Percentiles rank a stretch among this genome's conserved stretches.
phyloP scores from a whole-genome alignment of 2,329 filamentous ascomycete species.

The Colletotrichum costaricense region DNA sequence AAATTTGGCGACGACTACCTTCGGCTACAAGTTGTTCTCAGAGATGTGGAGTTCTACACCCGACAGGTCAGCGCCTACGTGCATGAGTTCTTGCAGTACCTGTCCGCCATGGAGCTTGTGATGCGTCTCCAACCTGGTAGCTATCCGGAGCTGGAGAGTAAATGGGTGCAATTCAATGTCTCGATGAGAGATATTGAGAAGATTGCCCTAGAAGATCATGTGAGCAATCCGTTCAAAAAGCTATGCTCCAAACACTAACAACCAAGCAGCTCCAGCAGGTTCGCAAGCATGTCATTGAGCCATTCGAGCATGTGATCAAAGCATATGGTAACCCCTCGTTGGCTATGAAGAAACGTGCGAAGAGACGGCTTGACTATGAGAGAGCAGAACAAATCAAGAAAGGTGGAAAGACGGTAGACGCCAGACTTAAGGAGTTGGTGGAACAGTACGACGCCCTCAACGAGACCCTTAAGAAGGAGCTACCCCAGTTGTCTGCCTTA shows the following conservation, averaged over 20 bases:
- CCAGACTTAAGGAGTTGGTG: slow-evolving; percentile 84
- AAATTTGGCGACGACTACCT: slow-evolving; percentile 94
- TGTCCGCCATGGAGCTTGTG: slow-evolving; percentile 84
- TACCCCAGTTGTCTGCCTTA: slow-evolving; percentile 83
- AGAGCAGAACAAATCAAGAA: slow-evolving; percentile 82
- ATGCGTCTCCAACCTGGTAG: slow-evolving; percentile 78
- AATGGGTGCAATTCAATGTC: slow-evolving; percentile 92
- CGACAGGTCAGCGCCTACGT: slow-evolving; percentile 85
- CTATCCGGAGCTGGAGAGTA: slow-evolving; percentile 88
- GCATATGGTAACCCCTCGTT: slow-evolving; percentile 86
- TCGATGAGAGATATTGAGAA: slow-evolving; percentile 88
- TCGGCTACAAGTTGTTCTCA: slow-evolving; percentile 89
- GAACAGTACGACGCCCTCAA: slow-evolving; percentile 94
- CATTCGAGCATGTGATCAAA: slow-evolving; percentile 81
- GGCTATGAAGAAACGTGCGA: slow-evolving; percentile 94
- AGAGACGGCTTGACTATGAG: slow-evolving; percentile 90
- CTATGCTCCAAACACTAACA: not conserved
- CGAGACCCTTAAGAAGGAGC: slow-evolving; percentile 90
- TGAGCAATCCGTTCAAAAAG: slow-evolving; percentile 55
- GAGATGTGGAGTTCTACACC: slow-evolving; percentile 94
- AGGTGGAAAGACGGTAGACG: slow-evolving; percentile 85
- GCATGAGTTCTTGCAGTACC: slow-evolving; percentile 82
- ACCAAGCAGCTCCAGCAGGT: slow-evolving; percentile 68
- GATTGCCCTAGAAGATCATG: slow-evolving; percentile 85
- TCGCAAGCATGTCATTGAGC: slow-evolving; percentile 85